Base-by-base conservation (phyloP, 148 eudicot species). In the Persicaria tinctoria region DNA sequence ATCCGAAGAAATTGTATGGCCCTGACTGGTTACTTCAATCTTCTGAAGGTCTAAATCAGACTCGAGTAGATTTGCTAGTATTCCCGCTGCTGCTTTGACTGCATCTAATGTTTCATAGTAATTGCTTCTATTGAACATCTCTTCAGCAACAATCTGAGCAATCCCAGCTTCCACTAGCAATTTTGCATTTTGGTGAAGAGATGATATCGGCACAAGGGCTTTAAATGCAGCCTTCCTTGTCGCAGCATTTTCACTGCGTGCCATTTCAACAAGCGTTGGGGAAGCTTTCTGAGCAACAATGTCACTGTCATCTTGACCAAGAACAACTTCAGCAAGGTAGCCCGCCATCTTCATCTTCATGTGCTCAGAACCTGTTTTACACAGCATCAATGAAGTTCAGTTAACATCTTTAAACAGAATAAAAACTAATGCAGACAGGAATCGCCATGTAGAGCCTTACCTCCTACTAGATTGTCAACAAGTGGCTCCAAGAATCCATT, bases 61-160 rank as follows among this genome's bases (percentile, higher is more conserved):
- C 74, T 89, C 91, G 3, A 93, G 88, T 80, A 92, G 80, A 59
- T 93, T 89, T 77, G 93, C 96, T 47, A 93, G 85, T 79, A 92
- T 85, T 76, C 79, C 80, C 7, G 96, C 79, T 59, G 93, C 97
- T 75, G 86, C 91, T 68, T 74, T 76, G 32, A 87, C 80, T 44
- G 90, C 82, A 79, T 84, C 82, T 76, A 75, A 70, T 51, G 83
- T 81, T 76, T 85, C 87, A 79, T 73, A 76, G 69, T 80, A 75
- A 32, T 79, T 78, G 56, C 76, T 85, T 66, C 84, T 75, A 27
- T 85, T 78, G 70, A 90, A 85, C 79, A 93, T 80, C 77, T 90
- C 91, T 54, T 93, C 82, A 0, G 83, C 72, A 83, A 89, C 83
- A 74, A 81, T 72, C 73, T 79, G 74, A 23, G 83, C 70, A n/a